phyloP scores from a whole-genome alignment of 2,329 filamentous ascomycete species.

The Trichoderma atroviride region DNA sequence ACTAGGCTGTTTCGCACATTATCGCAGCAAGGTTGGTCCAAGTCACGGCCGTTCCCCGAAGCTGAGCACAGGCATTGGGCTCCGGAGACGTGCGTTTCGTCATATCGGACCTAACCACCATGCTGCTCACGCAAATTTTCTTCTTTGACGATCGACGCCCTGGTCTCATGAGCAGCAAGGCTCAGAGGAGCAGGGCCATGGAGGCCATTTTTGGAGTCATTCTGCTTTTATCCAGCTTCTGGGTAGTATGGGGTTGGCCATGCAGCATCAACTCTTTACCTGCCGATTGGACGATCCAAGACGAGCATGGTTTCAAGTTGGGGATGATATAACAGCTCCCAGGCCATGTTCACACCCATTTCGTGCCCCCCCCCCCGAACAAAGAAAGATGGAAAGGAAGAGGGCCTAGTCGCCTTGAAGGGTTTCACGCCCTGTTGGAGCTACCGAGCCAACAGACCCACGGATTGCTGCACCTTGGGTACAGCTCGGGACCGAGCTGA shows the following conservation, averaged over 20 bases:
- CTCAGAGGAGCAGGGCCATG: neutral
- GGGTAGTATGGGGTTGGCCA: neutral
- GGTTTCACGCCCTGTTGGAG: constrained; percentile 32
- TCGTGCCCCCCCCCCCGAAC: constrained; percentile 6
- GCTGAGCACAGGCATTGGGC: neutral
- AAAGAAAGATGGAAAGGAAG: constrained; percentile 26
- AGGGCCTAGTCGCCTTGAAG: constrained; percentile 15
- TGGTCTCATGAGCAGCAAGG: constrained; percentile 5
- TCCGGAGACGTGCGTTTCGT: neutral
- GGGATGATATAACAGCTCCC: constrained; percentile 11
- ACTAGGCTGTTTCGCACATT: neutral
- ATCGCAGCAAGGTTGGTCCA: neutral
- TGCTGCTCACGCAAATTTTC: constrained; percentile 7
- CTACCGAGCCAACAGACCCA: constrained; percentile 17
- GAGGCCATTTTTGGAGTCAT: neutral
- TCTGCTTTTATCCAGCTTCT: constrained; percentile 11
- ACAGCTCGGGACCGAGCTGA: constrained; percentile 14
- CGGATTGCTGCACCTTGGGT: constrained; percentile 20
- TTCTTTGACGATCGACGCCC: constrained; percentile 12
- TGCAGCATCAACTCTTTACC: neutral
- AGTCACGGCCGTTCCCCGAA: neutral
- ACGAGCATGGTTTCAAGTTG: constrained; percentile 30
- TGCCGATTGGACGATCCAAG: constrained; percentile 24
- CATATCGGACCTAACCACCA: neutral
- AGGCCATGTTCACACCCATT: constrained; percentile 22